Evolutionary conservation across 805 yeast genomes (phyloP).

Genomic region (Candida namnaoensis): DNA sequence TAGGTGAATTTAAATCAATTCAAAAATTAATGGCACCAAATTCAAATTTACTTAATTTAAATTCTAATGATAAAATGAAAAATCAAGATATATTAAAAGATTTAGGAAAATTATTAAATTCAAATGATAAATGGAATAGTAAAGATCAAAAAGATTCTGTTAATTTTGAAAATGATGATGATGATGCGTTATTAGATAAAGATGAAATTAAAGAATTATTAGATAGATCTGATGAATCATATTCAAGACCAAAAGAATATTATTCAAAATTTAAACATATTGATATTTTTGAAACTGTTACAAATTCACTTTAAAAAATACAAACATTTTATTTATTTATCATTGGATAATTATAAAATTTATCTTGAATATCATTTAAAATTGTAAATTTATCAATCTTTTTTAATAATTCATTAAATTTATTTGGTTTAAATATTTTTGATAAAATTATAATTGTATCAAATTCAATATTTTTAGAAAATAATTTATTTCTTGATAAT

Average conservation of each 20-base stretch:
- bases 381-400: background rate
- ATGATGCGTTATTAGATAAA: background rate
- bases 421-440: constrained; percentile 3
- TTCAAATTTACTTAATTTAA: no score
- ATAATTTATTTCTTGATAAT: constrained; percentile 2
- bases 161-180: background rate
- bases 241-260: constrained; percentile 17
- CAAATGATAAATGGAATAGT: background rate
- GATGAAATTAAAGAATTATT: constrained; percentile 40
- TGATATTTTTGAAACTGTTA: constrained; percentile 28
- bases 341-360: no score
- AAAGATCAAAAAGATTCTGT: background rate
- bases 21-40: constrained; percentile 21
- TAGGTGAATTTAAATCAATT: constrained; percentile 47
- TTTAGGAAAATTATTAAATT: background rate
- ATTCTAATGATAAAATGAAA: constrained; percentile 16
- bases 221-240: constrained; percentile 39
- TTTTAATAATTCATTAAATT: constrained; percentile 1
- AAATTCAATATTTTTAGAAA: constrained; percentile 5
- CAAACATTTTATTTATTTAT: no score
- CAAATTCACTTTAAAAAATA: constrained; percentile 6
- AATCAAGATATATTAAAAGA: constrained; percentile 7
- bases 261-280: constrained; percentile 23
- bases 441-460: constrained; percentile 8
- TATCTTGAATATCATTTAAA: no score